A percentile compares a stretch with the other conserved stretches of the same genome.
Evolutionary conservation across 768 basidiomycete species (phyloP).

Genomic region (Pleurotus platypus): DNA sequence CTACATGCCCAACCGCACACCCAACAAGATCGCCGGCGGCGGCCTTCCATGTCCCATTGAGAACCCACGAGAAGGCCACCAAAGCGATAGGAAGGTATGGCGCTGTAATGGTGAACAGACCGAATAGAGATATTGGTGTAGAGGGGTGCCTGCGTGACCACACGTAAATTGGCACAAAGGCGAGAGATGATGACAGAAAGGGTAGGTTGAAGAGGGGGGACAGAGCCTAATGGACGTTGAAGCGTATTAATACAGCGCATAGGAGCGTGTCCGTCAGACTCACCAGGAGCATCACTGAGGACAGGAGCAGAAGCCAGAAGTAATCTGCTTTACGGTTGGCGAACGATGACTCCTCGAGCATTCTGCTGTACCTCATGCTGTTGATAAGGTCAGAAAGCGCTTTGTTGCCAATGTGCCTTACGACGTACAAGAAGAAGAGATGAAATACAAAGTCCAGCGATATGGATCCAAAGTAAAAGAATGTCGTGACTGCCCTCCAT

Average conservation of each 20-base stretch:
- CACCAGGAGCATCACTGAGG: constrained; percentile 83
- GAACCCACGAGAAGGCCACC: constrained; percentile 80
- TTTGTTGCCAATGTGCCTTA: neutral
- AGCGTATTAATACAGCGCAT: neutral
- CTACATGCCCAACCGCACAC: constrained; percentile 83
- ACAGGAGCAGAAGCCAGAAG: constrained; percentile 88
- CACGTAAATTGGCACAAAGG: constrained; percentile 94
- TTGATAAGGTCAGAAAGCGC: neutral
- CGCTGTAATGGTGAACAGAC: constrained; percentile 90
- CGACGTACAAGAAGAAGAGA: constrained; percentile 93
- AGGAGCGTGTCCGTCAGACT: constrained; percentile 20
- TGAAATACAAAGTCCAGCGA: constrained; percentile 95
- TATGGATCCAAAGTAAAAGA: constrained; percentile 94
- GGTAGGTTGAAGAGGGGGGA: constrained; percentile 90
- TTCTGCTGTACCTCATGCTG: constrained; percentile 95
- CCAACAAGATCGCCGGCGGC: constrained; percentile 81
- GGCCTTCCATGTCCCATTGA: constrained; percentile 81
- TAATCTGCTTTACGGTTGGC: constrained; percentile 90
- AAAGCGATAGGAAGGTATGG: constrained; percentile 93
- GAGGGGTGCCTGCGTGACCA: constrained; percentile 95
- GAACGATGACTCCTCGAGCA: constrained; percentile 97
- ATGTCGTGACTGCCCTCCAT: constrained; percentile 88
- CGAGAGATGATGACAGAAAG: constrained; percentile 89
- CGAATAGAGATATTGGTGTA: constrained; percentile 95
- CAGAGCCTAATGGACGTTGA: constrained; percentile 44